Base-by-base conservation (phyloP, 331 rosid genomes). In the Prunus yedoensis region DNA sequence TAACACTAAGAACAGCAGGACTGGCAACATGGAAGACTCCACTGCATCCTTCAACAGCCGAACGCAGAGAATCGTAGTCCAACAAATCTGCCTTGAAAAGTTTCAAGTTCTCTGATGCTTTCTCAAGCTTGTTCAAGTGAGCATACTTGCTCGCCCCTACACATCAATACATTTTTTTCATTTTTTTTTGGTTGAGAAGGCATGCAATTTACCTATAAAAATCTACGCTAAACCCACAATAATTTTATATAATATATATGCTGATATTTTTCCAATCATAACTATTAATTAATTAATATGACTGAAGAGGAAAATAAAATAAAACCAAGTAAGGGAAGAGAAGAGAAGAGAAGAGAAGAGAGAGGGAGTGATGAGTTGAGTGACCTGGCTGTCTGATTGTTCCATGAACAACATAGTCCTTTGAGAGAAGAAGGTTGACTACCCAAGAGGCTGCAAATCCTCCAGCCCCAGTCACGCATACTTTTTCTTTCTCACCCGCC, bases 381-480 rank as follows among this genome's bases (percentile, higher is more conserved):
- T n/a, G 54, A 41, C 84, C 70, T 25, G 85, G 87, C 17, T 83
- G 61, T 74, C 84, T 67, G 46, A 84, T 71, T 20, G 87, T 84
- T 52, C 82, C 87, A 71, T 79, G 73, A 14, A 84, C 87, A 3
- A 8, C 4, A 69, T 76, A 84, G 43, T 61, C 84, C 21, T 69
- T 52, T 30, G 80, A 61, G 38, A 84, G 87, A 2, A 84, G 85
- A 46, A 74, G 74, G 51, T 74, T 74, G 18, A 80, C 85, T 7
- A 77, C 32, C 84, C 84, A 83, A 9, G 82, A 80, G 20, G 82
- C 87, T 46, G 71, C 63, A 56, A 59, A 83, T 15, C 85, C 87
- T 20, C 87, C 83, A 2, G 85, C 87, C 3, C 85, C 87, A 14
- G 85, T 77, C 51, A 80, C 85, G 56, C 80, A 80, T n/a, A 84